Percentiles rank a stretch among this genome's conserved stretches.
These are phyloP conservation scores for Phytophthora europaea DNA, from an alignment of 352 stramenopile genomes.

Conservation along the genomic window DNA sequence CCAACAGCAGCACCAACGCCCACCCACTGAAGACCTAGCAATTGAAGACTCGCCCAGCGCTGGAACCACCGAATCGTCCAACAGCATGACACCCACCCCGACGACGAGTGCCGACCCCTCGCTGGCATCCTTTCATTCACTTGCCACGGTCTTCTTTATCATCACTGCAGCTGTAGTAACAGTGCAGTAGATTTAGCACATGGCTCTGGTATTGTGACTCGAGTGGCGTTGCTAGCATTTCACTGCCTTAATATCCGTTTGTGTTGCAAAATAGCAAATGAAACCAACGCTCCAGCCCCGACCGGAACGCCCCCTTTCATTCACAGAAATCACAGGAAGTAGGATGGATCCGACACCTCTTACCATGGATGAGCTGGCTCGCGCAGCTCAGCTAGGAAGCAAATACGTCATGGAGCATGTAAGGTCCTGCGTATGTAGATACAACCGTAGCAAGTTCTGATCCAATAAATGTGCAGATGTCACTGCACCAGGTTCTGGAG, in stretches of 20 bases:
- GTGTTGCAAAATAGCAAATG: neutral
- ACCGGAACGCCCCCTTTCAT: neutral
- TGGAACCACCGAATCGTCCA: conserved; percentile 19
- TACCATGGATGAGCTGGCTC: conserved; percentile 39
- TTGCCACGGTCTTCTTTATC: conserved; percentile 2
- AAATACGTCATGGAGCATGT: conserved; percentile 41
- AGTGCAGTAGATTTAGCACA: neutral
- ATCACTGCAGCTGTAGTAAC: conserved; percentile 8
- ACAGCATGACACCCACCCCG: conserved; percentile 16
- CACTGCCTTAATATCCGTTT: conserved; percentile 2
- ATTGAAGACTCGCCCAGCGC: conserved; percentile 12
- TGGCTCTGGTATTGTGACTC: neutral
- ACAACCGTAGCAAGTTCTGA: neutral
- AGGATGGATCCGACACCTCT: conserved; percentile 18
- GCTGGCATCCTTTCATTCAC: neutral
- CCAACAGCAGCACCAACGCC: conserved; percentile 9
- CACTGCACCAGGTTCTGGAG: conserved; percentile 48
- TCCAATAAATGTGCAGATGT: conserved; percentile 42
- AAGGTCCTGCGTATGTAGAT: conserved; percentile 1
- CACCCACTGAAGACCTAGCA: conserved; percentile 22
- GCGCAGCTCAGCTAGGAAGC: conserved; percentile 29
- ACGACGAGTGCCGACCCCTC: conserved; percentile 15
- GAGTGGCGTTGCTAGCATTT: neutral
- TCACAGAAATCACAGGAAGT: neutral
- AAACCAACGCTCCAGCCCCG: neutral